Conservation (phyloP, 2,329 filamentous ascomycete species). For the Parafenestella ontariensis region DNA sequence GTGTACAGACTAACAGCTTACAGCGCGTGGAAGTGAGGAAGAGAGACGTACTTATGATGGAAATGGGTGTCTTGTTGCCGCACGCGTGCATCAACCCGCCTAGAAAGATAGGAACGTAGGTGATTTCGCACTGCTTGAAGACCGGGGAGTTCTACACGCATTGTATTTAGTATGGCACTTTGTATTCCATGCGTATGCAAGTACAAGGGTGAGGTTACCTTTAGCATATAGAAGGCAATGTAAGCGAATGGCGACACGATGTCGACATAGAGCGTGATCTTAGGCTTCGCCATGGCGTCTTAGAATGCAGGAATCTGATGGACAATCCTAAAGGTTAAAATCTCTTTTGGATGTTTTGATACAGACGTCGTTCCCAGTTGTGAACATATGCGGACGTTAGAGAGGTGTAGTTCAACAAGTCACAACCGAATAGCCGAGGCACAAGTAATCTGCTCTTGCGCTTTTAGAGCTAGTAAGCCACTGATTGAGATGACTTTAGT, state of each 20-base stretch:
- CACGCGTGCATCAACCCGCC: slow-evolving; percentile 66
- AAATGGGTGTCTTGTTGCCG: slow-evolving; percentile 61
- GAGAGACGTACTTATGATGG: slow-evolving; percentile 59
- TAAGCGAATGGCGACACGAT: slow-evolving; percentile 68
- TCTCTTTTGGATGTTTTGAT: background rate
- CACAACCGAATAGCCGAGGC: slow-evolving; percentile 4
- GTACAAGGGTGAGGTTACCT: slow-evolving; percentile 50
- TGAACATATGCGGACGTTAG: background rate
- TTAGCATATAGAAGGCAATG: slow-evolving; percentile 63
- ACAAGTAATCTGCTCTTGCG: too few species aligned
- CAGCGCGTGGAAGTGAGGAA: background rate
- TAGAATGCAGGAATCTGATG: too few species aligned
- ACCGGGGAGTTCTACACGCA: slow-evolving; percentile 59
- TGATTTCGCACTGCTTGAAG: slow-evolving; percentile 63
- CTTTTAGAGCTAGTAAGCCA: too few species aligned
- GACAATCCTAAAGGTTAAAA: background rate
- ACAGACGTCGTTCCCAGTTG: background rate
- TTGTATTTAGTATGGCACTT: background rate
- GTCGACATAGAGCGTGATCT: slow-evolving; percentile 66
- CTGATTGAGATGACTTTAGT: too few species aligned
- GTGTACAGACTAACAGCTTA: background rate
- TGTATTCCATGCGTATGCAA: background rate
- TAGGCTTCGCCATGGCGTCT: slow-evolving; percentile 53
- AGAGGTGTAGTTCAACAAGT: background rate
- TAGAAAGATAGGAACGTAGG: slow-evolving; percentile 66